A percentile compares a stretch with the other conserved stretches of the same genome.
phyloP scores from a whole-genome alignment of 2,329 filamentous ascomycete species.

The Penicillium hordei region DNA sequence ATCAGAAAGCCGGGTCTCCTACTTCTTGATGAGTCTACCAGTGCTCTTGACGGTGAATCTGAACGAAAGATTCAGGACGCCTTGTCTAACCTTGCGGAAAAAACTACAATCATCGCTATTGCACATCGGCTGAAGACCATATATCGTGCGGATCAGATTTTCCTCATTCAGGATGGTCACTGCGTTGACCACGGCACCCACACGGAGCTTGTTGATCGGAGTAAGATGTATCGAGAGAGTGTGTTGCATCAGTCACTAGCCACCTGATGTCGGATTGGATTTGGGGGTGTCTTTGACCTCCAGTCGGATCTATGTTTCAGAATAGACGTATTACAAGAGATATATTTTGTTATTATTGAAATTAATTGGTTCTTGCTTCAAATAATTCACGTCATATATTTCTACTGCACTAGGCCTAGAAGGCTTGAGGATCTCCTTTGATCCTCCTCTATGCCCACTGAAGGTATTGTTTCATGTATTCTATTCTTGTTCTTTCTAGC shows the following conservation, averaged over 20 bases:
- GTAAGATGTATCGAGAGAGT: constrained; percentile 52
- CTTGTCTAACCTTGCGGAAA: constrained; percentile 30
- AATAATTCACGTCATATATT: too few relatives aligned
- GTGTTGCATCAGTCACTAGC: constrained; percentile 48
- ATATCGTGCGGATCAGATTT: constrained; percentile 74
- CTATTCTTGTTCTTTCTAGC: too few relatives aligned
- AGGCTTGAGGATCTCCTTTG: too few relatives aligned
- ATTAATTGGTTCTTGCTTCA: too few relatives aligned
- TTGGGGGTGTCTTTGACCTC: too few relatives aligned
- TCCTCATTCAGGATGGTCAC: constrained; percentile 54
- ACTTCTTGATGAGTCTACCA: constrained; percentile 61
- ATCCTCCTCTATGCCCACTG: too few relatives aligned
- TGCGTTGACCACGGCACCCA: constrained; percentile 53
- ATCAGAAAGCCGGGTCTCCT: constrained; percentile 55
- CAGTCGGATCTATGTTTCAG: too few relatives aligned
- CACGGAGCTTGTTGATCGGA: constrained; percentile 49
- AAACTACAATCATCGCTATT: constrained; percentile 42
- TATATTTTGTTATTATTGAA: too few relatives aligned
- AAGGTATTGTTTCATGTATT: too few relatives aligned
- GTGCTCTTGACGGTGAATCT: constrained; percentile 56
- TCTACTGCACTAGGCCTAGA: too few relatives aligned
- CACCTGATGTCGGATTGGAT: too few relatives aligned
- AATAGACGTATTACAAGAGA: too few relatives aligned
- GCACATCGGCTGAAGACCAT: constrained; percentile 44
- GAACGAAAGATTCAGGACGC: constrained; percentile 50